Conservation (phyloP, 2,329 filamentous ascomycete species). For the Penicillium sp. region DNA sequence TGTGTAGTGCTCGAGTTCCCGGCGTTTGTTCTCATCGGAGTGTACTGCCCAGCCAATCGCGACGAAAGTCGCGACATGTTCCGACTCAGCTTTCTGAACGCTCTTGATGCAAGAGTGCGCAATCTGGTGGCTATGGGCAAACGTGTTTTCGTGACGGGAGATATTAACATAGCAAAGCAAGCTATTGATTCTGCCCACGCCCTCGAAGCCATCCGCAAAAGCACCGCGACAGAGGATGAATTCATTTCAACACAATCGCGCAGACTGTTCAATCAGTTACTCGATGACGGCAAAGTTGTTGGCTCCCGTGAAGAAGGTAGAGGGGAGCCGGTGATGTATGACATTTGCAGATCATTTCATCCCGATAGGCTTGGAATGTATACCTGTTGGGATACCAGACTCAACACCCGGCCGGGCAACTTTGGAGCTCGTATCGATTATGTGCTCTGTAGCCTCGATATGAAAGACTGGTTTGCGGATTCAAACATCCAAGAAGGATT, state of each 20-base stretch:
- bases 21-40: slow-evolving; percentile 85
- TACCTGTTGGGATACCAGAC: slow-evolving; percentile 92
- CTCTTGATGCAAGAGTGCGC: slow-evolving; percentile 74
- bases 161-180: slow-evolving; percentile 71
- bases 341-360: slow-evolving; percentile 77
- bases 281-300: slow-evolving; percentile 64
- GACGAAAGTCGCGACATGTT: slow-evolving; percentile 81
- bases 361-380: slow-evolving; percentile 82
- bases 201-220: slow-evolving; percentile 64
- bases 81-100: slow-evolving; percentile 69
- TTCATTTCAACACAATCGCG: slow-evolving; percentile 68
- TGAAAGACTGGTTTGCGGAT: slow-evolving; percentile 72
- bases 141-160: slow-evolving; percentile 76
- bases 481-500: slow-evolving; percentile 89
- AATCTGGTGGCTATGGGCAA: slow-evolving; percentile 78
- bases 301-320: slow-evolving; percentile 61
- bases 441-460: slow-evolving; percentile 71
- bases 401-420: slow-evolving; percentile 92
- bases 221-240: slow-evolving; percentile 60
- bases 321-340: slow-evolving; percentile 68
- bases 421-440: slow-evolving; percentile 93
- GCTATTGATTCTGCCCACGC: slow-evolving; percentile 72
- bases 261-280: slow-evolving; percentile 77
- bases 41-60: slow-evolving; percentile 85
- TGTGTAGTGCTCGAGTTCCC: slow-evolving; percentile 90